Conservation (phyloP, 805 yeast genomes). For the Ogataea angusta region DNA sequence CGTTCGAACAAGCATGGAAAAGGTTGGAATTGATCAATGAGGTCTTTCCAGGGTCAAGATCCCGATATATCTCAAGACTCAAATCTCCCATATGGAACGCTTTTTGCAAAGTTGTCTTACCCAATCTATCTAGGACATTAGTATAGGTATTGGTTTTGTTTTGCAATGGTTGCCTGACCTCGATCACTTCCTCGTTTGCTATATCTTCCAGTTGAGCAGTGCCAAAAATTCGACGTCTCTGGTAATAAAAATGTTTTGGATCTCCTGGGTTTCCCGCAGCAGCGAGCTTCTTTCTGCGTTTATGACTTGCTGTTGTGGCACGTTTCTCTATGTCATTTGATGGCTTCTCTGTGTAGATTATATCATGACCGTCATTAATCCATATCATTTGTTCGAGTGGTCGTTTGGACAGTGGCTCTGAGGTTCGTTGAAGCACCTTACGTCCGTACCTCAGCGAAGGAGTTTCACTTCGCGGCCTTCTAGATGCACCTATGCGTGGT, state of each 20-base stretch:
- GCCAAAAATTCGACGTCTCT: constrained; percentile 23
- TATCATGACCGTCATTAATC: neutral
- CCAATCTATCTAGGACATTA: neutral
- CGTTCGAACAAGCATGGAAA: constrained; percentile 15
- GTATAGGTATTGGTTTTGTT: constrained; percentile 3
- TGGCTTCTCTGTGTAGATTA: no score
- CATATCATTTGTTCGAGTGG: neutral
- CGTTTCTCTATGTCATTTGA: no score
- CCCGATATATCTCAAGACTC: constrained; percentile 5
- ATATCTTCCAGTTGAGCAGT: constrained; percentile 29
- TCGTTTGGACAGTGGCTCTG: neutral
- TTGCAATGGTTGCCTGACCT: neutral
- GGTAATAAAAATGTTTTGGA: constrained; percentile 19
- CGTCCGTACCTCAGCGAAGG: neutral
- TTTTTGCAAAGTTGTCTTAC: constrained; percentile 1
- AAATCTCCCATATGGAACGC: neutral
- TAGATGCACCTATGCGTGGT: neutral
- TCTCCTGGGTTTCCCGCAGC: neutral
- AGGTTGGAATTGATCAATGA: constrained; percentile 19
- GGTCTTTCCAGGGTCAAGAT: constrained; percentile 8
- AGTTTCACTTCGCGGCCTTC: neutral
- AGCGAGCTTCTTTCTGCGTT: neutral
- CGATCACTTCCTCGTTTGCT: neutral
- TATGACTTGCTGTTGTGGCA: neutral
- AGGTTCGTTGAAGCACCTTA: no score